Evolutionary conservation across 768 basidiomycete genomes (phyloP).

Genomic region (Rhodotorula taiwanensis): DNA sequence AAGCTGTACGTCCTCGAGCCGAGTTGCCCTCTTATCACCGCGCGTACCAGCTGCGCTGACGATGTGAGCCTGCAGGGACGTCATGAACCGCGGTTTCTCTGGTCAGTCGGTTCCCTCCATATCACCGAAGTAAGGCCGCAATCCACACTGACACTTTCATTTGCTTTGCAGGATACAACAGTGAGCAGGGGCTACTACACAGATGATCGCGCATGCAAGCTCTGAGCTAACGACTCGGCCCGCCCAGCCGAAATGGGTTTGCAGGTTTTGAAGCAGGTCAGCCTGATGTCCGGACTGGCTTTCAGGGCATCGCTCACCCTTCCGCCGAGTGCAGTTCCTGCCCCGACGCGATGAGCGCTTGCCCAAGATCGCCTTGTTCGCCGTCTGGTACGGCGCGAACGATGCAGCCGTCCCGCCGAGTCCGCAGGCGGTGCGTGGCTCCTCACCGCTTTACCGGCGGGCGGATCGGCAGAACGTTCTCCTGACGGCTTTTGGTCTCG

Average conservation of each 20-base stretch:
- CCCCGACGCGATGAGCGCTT: constrained; percentile 8
- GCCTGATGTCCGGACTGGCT: neutral
- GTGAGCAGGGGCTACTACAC: neutral
- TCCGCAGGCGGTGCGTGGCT: constrained; percentile 17
- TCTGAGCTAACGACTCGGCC: neutral
- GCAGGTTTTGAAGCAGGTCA: constrained; percentile 20
- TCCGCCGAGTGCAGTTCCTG: constrained; percentile 16
- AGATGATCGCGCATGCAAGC: rapidly evolving
- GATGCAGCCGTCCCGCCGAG: constrained; percentile 21
- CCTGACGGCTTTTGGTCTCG: no score
- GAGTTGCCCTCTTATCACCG: neutral
- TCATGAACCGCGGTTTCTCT: constrained; percentile 34
- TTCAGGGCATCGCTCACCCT: no score
- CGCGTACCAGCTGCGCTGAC: neutral
- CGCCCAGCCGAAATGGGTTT: constrained; percentile 23
- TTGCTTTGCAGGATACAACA: constrained; percentile 32
- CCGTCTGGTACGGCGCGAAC: constrained; percentile 38
- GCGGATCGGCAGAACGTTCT: no score
- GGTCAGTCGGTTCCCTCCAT: constrained; percentile 8
- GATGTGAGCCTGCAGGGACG: constrained; percentile 10
- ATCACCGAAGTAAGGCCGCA: no score
- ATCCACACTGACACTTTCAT: no score
- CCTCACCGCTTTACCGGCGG: no score
- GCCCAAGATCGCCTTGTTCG: constrained; percentile 15
- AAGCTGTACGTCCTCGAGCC: constrained; percentile 18